Evolutionary conservation across 441 rosid species (phyloP), one percentile per base, ranked within the genome.

Genomic region (Croton setiger): DNA sequence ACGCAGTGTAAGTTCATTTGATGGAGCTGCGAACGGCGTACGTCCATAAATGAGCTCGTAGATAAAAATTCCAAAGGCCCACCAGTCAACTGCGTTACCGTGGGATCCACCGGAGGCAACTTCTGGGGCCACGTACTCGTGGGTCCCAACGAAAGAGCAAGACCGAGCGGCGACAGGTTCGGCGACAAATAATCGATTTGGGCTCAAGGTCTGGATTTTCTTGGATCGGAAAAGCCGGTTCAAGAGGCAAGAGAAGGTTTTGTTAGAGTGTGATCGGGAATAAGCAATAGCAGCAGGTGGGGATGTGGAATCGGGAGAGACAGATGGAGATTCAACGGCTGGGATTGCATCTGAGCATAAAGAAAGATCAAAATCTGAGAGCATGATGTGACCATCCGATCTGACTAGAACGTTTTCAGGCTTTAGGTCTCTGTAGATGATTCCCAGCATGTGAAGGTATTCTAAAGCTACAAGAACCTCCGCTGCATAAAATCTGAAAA

Each of bases 341-440:
- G 75, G 86, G 79, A 66, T 74, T 69, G 96, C 87, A 43, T 92
- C 83, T 8, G 97, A 87, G 66, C 93, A 87, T 27, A 94, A 78
- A 1, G 93, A 94, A 64, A 94, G 92, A 79, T 94, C 98, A 74
- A 94, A 94, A 76, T 94, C 98, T 18, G 97, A 89, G 70, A 94
- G 81, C 73, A 88, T 91, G 60, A 87, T 84, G 85, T 91, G 98
- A 77, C 97, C 98, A 14, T 92, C 85, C 15, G 78, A 81, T 82
- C 88, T 92, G 70, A 94, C 79, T 59, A 94, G 77, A 39, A 91
- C 80, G 75, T 94, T 94, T 75, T 94, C 98, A 0, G 98, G 98
- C 83, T 94, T 94, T 64, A 94, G 82, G 72, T 94, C 98, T 66
- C 97, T 84, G 78, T 91, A 91, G 76, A 80, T 92, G 77, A 91